These are phyloP conservation scores for Lipomyces mesembrius DNA, from an alignment of 805 yeast species.

Conservation along the genomic window DNA sequence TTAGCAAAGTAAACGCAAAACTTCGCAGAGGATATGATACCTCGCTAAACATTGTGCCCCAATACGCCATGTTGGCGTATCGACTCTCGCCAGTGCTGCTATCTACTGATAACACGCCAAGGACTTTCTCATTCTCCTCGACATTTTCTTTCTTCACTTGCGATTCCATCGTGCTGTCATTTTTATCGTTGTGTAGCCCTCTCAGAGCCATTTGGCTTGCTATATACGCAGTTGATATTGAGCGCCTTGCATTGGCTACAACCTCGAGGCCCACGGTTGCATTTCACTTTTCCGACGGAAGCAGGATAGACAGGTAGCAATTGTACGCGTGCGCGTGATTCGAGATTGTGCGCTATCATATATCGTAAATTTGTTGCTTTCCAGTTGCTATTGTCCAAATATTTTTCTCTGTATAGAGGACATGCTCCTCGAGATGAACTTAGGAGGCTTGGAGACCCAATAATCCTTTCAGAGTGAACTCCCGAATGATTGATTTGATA, in stretches of 20 bases:
- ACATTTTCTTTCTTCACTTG: neutral
- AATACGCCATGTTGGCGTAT: slow-evolving; percentile 23
- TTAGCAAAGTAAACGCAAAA: neutral
- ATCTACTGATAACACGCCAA: slow-evolving; percentile 27
- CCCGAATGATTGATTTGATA: neutral
- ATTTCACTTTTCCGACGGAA: slow-evolving; percentile 27
- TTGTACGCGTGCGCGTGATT: slow-evolving; percentile 26
- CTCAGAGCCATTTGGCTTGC: neutral
- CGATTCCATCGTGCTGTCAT: neutral
- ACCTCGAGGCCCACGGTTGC: slow-evolving; percentile 20
- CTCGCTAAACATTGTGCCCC: slow-evolving; percentile 26
- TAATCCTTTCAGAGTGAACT: neutral
- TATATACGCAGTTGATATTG: slow-evolving; percentile 25
- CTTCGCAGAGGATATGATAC: slow-evolving; percentile 6
- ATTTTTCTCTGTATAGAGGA: neutral
- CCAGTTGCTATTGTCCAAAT: neutral
- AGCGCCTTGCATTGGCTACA: slow-evolving; percentile 26
- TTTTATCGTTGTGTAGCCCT: neutral
- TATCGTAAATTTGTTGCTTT: no score
- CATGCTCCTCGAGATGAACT: neutral
- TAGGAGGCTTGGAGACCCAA: neutral
- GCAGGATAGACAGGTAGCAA: slow-evolving; percentile 30
- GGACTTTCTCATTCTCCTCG: neutral
- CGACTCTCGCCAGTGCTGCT: slow-evolving; percentile 12
- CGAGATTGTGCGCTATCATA: slow-evolving; percentile 6